Base-by-base conservation (phyloP, 345 rosid species). In the Aegle marmelos region DNA sequence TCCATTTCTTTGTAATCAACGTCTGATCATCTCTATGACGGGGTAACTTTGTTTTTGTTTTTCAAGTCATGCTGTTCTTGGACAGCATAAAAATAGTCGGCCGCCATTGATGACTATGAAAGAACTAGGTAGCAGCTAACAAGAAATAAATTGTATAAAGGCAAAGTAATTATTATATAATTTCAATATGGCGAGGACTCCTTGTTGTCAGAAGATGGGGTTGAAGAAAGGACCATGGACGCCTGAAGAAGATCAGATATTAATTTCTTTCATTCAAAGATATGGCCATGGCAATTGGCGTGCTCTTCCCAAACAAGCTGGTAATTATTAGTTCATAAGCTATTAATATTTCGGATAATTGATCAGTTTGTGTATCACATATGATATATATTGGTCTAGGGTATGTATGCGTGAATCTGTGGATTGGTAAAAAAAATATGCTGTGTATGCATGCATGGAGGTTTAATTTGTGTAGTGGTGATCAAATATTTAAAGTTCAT, bases 221-320 rank as follows among this genome's bases (percentile, higher is more conserved):
- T 75, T 77, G 31, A 87, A 87, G 79, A 87, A 87, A 70, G 90
- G 90, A 54, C 88, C 86, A 3, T 87, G 90, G 90, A 87, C 83
- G 31, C 80, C 89, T 37, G 86, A 85, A 79, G 89, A 87, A 81
- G 89, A 87, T 78, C 80, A 77, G 54, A 81, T 78, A 57, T 82
- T 87, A 36, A 50, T 72, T 59, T 81, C 85, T n/a, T 73, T 77
- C 62, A 73, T 87, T 63, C 80, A 72, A 24, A 77, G 56, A 37
- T 68, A 62, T 63, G 90, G 90, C 71, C 90, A 85, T 45, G 73
- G 80, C 50, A 87, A 86, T 48, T 87, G 89, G 89, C 78, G 89
- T 39, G 87, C 88, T 33, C 90, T 87, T 64, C 90, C 90, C 2
- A 81, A 78, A 79, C 88, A 85, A 79, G 90, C 90, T 70, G 90